phyloP scores from a whole-genome alignment of 208 protist genomes.

The Trypanosoma caninum region DNA sequence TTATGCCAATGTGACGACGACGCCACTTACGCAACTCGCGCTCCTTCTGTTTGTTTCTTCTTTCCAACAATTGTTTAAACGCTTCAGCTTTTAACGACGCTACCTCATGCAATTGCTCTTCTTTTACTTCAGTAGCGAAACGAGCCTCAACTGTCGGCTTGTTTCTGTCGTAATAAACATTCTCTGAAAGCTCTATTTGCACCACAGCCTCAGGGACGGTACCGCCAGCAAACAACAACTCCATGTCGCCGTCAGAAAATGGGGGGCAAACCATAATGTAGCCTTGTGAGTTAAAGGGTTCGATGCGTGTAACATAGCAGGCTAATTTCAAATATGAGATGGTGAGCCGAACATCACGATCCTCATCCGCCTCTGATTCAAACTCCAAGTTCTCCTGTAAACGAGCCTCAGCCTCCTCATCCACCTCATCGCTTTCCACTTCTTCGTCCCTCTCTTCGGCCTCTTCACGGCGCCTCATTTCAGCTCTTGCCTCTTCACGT shows the following conservation, averaged over 20 bases:
- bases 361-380: slow-evolving; percentile 85
- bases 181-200: slow-evolving; percentile 48
- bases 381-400: slow-evolving; percentile 71
- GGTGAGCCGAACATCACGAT: slow-evolving; percentile 66
- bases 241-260: slow-evolving; percentile 72
- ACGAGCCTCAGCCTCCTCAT: slow-evolving; percentile 68
- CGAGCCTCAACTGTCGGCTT: not conserved
- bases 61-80: slow-evolving; percentile 8
- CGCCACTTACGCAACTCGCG: slow-evolving; percentile 72
- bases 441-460: slow-evolving; percentile 35
- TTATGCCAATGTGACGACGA: slow-evolving; percentile 82
- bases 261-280: slow-evolving; percentile 85
- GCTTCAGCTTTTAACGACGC: slow-evolving; percentile 5
- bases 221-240: slow-evolving; percentile 61
- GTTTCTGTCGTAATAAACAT: slow-evolving; percentile 41
- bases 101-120: slow-evolving; percentile 3
- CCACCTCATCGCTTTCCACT: slow-evolving; percentile 48
- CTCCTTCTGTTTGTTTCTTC: slow-evolving; percentile 35
- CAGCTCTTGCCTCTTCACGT: slow-evolving; percentile 48
- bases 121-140: not conserved
- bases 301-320: slow-evolving; percentile 74
- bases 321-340: slow-evolving; percentile 84
- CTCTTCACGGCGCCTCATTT: slow-evolving; percentile 54
- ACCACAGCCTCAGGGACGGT: slow-evolving; percentile 77
- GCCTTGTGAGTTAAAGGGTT: slow-evolving; percentile 83